Percentiles rank a stretch among this genome's conserved stretches.
These are phyloP conservation scores for Sclerotinia borealis DNA, from an alignment of 2,329 filamentous ascomycete genomes.

Conservation along the genomic window DNA sequence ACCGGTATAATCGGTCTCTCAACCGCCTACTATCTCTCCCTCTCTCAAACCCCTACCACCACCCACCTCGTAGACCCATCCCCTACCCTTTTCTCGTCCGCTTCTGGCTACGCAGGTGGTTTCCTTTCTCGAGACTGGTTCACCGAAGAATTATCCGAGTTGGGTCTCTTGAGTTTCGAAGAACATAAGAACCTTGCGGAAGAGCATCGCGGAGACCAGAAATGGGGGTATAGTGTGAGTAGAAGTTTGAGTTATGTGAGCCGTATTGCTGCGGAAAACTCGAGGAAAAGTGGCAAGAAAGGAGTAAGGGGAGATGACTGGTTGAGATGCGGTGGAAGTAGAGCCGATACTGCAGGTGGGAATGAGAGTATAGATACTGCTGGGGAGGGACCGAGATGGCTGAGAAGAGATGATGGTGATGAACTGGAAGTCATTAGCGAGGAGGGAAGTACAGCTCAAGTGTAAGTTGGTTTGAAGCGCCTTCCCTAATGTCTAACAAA, in stretches of 20 bases:
- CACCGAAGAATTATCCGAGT: constrained; percentile 42
- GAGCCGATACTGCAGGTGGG: constrained; percentile 39
- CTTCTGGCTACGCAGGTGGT: constrained; percentile 67
- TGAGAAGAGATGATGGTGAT: constrained; percentile 49
- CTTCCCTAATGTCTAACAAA: background rate
- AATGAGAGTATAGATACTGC: constrained; percentile 34
- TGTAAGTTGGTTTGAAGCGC: constrained; percentile 41
- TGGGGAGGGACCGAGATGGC: constrained; percentile 47
- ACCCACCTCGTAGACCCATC: constrained; percentile 56
- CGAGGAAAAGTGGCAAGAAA: constrained; percentile 26
- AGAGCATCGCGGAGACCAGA: constrained; percentile 18
- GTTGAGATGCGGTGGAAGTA: constrained; percentile 50
- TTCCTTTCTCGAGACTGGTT: constrained; percentile 45
- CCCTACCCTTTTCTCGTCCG: constrained; percentile 60
- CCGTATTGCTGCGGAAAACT: constrained; percentile 31
- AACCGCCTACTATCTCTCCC: constrained; percentile 66
- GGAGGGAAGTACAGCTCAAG: constrained; percentile 55
- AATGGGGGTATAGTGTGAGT: constrained; percentile 54
- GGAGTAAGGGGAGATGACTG: constrained; percentile 56
- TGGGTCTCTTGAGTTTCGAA: constrained; percentile 63
- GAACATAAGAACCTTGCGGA: constrained; percentile 45
- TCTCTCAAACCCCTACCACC: constrained; percentile 37
- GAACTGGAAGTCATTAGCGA: constrained; percentile 55
- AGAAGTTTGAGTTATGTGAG: constrained; percentile 45
- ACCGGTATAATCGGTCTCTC: constrained; percentile 65